A percentile compares a stretch with the other conserved stretches of the same genome.
phyloP scores from a whole-genome alignment of 306 rosid species.

The Begonia peltatifolia region DNA sequence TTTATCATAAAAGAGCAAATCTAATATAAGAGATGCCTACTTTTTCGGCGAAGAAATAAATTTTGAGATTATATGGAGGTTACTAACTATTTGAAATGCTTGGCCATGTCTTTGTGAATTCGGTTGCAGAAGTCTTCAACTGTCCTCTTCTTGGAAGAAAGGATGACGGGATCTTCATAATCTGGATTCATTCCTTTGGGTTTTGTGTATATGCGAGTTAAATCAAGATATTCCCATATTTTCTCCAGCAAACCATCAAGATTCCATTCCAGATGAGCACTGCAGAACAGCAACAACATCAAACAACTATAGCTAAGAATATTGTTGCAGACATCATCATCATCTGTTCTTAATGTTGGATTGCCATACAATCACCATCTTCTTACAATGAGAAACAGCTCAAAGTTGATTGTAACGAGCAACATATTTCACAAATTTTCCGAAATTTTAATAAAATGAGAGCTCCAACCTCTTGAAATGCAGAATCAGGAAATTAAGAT shows the following conservation, averaged over 20 bases:
- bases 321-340: neutral
- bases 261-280: constrained; percentile 98
- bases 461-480: too few species aligned
- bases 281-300: constrained; percentile 25
- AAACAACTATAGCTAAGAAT: constrained; percentile 3
- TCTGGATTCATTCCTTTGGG: constrained; percentile 99
- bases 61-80: neutral
- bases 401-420: too few species aligned
- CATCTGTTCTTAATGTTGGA: too few species aligned
- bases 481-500: too few species aligned
- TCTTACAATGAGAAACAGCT: too few species aligned
- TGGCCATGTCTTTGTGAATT: constrained; percentile 87
- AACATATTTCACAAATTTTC: too few species aligned
- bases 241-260: constrained; percentile 93
- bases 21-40: too few species aligned
- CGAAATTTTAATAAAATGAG: too few species aligned
- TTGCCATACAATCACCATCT: too few species aligned
- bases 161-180: constrained; percentile 95
- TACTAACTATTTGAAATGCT: constrained; percentile 88
- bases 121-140: constrained; percentile 87
- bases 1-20: too few species aligned
- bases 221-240: constrained; percentile 81
- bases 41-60: too few species aligned
- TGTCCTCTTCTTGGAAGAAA: constrained; percentile 75
- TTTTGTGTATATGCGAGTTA: constrained; percentile 91